phyloP scores from a whole-genome alignment of 1,284 basidiomycete genomes.

The Anthracocystis walkeri region DNA sequence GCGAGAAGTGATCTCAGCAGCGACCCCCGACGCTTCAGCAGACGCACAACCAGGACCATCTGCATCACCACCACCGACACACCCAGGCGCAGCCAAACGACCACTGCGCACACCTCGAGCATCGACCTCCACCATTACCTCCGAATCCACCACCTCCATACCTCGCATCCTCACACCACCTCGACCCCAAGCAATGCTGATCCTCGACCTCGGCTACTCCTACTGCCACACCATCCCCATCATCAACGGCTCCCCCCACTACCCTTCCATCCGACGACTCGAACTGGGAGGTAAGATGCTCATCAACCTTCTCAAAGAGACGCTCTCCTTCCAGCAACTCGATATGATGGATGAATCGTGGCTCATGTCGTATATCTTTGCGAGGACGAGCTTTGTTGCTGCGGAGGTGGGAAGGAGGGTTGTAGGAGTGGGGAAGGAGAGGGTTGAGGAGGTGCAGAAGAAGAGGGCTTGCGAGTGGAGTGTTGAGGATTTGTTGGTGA shows the following conservation, averaged over 20 bases:
- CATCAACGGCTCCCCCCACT: slow-evolving; percentile 79
- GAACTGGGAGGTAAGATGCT: slow-evolving; percentile 93
- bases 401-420: slow-evolving; percentile 21
- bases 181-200: slow-evolving; percentile 80
- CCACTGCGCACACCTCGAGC: slow-evolving; percentile 11
- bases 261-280: slow-evolving; percentile 82
- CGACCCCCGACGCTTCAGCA: too few species aligned
- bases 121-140: neutral
- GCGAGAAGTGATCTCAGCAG: neutral
- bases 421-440: slow-evolving; percentile 70
- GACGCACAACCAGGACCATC: neutral
- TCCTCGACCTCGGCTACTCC: slow-evolving; percentile 91
- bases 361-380: slow-evolving; percentile 91
- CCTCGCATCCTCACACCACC: slow-evolving; percentile 10
- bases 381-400: slow-evolving; percentile 83
- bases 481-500: slow-evolving; percentile 73
- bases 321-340: slow-evolving; percentile 93
- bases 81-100: slow-evolving; percentile 10
- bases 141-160: neutral
- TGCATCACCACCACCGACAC: neutral
- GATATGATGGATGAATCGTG: slow-evolving; percentile 97
- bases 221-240: slow-evolving; percentile 92
- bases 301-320: slow-evolving; percentile 92
- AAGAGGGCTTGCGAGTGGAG: slow-evolving; percentile 34
- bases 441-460: neutral